These are phyloP conservation scores for Aspergillus sp. DNA, from an alignment of 2,329 filamentous ascomycete genomes.

Conservation along the genomic window DNA sequence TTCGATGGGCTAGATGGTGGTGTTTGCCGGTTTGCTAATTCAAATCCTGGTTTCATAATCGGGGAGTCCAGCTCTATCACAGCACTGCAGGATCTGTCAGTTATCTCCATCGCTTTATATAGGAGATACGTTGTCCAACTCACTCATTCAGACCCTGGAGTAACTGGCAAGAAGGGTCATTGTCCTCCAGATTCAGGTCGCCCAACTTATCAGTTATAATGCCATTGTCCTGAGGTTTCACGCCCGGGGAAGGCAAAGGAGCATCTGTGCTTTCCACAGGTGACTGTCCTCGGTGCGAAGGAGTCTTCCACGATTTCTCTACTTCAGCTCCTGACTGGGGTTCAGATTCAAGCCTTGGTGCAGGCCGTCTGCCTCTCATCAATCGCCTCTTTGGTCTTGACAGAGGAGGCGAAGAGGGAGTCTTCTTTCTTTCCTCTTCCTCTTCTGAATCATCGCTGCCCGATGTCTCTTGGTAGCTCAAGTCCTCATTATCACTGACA, in stretches of 20 bases:
- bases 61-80: slow-evolving; percentile 3
- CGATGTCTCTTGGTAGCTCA: slow-evolving; percentile 27
- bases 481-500: slow-evolving; percentile 33
- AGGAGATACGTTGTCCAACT: background rate
- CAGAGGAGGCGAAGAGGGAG: slow-evolving; percentile 12
- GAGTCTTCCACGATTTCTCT: slow-evolving; percentile 7
- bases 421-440: slow-evolving; percentile 16
- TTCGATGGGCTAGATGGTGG: slow-evolving; percentile 40
- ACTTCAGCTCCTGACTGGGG: slow-evolving; percentile 14
- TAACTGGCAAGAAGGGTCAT: slow-evolving; percentile 13
- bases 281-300: slow-evolving; percentile 8
- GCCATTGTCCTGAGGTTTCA: slow-evolving; percentile 12
- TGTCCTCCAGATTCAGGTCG: slow-evolving; percentile 14
- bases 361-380: slow-evolving; percentile 27
- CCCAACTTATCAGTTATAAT: slow-evolving; percentile 17
- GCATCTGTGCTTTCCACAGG: slow-evolving; percentile 12
- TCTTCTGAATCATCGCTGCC: slow-evolving; percentile 15
- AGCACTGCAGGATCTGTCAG: slow-evolving; percentile 9
- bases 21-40: slow-evolving; percentile 21
- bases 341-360: slow-evolving; percentile 9
- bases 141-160: slow-evolving; percentile 14
- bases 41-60: slow-evolving; percentile 6
- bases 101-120: background rate
- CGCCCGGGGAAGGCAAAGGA: slow-evolving; percentile 1
- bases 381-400: slow-evolving; percentile 24